Evolutionary conservation across 106 monocot species (phyloP), one percentile per base, ranked within the genome.

Genomic region (Phalaenopsis equestris): DNA sequence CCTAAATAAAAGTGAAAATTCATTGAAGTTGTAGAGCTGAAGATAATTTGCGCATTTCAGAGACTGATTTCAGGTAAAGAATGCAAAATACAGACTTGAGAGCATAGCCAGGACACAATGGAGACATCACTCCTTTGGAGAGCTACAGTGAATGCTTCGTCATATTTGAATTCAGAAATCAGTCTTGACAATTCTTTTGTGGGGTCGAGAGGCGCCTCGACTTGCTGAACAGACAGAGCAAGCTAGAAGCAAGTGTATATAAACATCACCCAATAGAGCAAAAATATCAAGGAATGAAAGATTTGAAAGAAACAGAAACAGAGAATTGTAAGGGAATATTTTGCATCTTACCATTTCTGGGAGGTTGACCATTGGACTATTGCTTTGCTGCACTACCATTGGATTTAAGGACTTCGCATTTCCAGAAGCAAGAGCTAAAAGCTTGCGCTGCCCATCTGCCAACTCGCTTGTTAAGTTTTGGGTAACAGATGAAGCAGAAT

Each of bases 51-150:
- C 38, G 70, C 12, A 14, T 70, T 65, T 70, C 70, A 12, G 0
- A 70, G 24, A 10, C 4, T 43, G 18, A 7, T 43, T 45, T 19
- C 5, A 43, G 16, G 45, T 30, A 8, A 18, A 76, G 48, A 45
- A 76, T 11, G 23, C 4, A n/a, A 76, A 76, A 49, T 42, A 78
- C 18, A 75, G 82, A 96, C 97, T 90, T 98, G 94, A 79, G 90
- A 85, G 77, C 97, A 98, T 24, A 98, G 73, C 97, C 97, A 98
- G 30, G 97, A 94, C 0, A 98, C 97, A 43, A 98, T 85, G 42
- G 94, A 80, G 37, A 98, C 97, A 64, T 98, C 92, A 73, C 94
- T 98, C 81, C 87, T 92, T 84, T 98, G 97, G 76, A 98, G 97
- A 56, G 92, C 92, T 55, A 87, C 67, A 10, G 90, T 98, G 75